phyloP scores from a whole-genome alignment of 441 rosid species.

The Erysimum cheiri region DNA sequence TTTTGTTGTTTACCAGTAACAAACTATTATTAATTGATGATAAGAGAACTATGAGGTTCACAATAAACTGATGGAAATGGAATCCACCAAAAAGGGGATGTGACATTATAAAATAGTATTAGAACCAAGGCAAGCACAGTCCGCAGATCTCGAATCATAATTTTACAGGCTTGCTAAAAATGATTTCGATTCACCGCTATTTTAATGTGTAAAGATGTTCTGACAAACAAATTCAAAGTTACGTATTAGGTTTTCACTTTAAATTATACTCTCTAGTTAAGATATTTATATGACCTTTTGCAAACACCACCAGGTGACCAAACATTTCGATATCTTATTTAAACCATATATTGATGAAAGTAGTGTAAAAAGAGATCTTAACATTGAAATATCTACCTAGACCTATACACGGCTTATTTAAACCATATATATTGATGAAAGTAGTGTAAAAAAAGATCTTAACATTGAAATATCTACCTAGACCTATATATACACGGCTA shows the following conservation, averaged over 20 bases:
- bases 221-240: constrained; percentile 7
- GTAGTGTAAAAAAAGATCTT: no score
- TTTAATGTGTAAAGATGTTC: constrained; percentile 8
- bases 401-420: no score
- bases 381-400: constrained; percentile 28
- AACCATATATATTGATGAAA: no score
- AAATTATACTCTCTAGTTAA: neutral
- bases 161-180: constrained; percentile 1
- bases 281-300: constrained; percentile 13
- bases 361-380: neutral
- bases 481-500: neutral
- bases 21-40: neutral
- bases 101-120: neutral
- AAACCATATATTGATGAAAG: constrained; percentile 14
- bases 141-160: neutral
- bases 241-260: constrained; percentile 19
- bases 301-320: constrained; percentile 10
- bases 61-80: neutral
- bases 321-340: neutral
- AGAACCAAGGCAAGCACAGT: constrained; percentile 6
- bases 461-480: no score
- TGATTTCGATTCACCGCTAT: neutral
- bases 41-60: neutral
- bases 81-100: neutral
- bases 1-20: neutral